Conservation (phyloP, 2,329 filamentous ascomycete species). For the Exophiala aquamarina region DNA sequence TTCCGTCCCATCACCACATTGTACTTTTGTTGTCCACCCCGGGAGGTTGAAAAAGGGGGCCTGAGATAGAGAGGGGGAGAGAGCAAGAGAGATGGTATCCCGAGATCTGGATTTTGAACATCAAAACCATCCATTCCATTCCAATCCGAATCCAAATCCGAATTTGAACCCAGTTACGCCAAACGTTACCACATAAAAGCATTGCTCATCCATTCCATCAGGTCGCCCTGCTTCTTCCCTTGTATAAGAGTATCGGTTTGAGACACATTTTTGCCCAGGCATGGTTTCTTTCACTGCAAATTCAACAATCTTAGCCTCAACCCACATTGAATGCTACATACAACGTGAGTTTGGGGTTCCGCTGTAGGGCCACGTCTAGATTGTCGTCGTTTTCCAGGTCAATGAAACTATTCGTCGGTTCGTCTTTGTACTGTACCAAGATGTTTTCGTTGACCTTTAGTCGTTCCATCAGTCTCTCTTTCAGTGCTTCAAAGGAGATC, state of each 20-base stretch:
- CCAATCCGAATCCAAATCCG: constrained; percentile 3
- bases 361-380: constrained; percentile 73
- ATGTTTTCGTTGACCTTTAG: constrained; percentile 74
- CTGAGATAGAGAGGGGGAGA: no score
- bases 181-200: constrained; percentile 20
- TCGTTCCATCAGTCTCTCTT: constrained; percentile 80
- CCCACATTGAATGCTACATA: constrained; percentile 19
- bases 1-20: no score
- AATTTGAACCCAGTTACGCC: constrained; percentile 10
- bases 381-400: constrained; percentile 77
- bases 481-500: constrained; percentile 73
- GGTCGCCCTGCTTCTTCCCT: constrained; percentile 10
- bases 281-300: no score
- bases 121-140: no score
- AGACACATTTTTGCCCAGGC: not conserved
- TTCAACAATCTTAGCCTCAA: constrained; percentile 1
- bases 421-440: constrained; percentile 82
- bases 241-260: no score
- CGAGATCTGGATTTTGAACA: no score
- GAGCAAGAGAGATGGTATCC: no score
- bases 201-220: constrained; percentile 16
- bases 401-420: constrained; percentile 71
- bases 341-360: constrained; percentile 84
- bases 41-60: no score
- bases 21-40: no score